Conservation (phyloP, 805 yeast genomes). For the Wickerhamiella kurtzmanii region DNA sequence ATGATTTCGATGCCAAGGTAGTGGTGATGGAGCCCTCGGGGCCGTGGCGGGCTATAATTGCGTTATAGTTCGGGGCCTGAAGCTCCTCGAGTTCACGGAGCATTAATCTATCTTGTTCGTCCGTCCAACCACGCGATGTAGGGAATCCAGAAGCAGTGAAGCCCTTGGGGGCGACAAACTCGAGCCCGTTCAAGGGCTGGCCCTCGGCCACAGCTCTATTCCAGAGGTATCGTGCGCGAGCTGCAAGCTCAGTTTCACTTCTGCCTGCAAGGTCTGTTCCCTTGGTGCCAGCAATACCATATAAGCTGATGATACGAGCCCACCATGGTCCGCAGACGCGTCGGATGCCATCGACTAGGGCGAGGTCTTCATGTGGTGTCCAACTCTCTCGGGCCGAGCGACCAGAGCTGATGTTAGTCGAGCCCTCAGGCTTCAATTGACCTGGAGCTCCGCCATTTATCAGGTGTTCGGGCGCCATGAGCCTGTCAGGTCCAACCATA, state of each 20-base stretch:
- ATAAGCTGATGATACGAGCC: conserved; percentile 4
- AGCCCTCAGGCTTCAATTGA: background rate
- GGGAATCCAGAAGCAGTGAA: conserved; percentile 6
- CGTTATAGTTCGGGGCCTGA: conserved; percentile 6
- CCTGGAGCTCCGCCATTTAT: background rate
- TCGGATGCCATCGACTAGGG: conserved; percentile 3
- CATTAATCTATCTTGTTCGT: conserved; percentile 4
- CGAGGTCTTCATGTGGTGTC: conserved; percentile 4
- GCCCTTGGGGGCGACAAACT: conserved; percentile 5
- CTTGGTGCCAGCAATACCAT: conserved; percentile 1
- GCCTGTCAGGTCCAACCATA: background rate
- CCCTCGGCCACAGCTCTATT: conserved; percentile 2
- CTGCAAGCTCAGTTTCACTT: conserved; percentile 4
- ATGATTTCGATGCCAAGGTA: conserved; percentile 3
- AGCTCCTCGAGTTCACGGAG: conserved; percentile 1
- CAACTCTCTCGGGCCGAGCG: conserved; percentile 3
- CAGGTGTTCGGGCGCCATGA: background rate
- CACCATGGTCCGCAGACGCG: conserved; percentile 5
- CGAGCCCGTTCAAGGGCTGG: conserved; percentile 1
- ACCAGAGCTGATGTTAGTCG: background rate
- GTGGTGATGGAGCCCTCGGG: conserved; percentile 1
- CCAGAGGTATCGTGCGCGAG: conserved; percentile 6
- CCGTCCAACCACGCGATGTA: conserved; percentile 8
- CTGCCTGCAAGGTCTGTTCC: conserved; percentile 3
- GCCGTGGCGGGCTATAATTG: conserved; percentile 6